Evolutionary conservation across 2,329 filamentous ascomycete genomes (phyloP).

Genomic region (Trichoderma harzianum): DNA sequence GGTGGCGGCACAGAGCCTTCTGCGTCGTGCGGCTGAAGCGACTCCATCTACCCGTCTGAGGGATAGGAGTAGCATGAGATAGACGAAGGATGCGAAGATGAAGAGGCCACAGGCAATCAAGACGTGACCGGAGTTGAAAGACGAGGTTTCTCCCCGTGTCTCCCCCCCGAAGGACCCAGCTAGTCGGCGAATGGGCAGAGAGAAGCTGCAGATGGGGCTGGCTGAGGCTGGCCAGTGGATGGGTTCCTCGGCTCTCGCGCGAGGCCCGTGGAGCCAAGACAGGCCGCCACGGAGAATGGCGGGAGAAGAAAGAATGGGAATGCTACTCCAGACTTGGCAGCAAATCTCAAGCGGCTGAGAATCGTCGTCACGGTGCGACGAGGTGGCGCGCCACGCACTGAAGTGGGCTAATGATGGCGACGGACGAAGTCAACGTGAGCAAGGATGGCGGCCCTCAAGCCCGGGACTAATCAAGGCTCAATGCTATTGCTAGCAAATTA

Average conservation of each 20-base stretch:
- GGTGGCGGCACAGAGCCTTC: conserved; percentile 16
- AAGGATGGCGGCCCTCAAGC: conserved; percentile 9
- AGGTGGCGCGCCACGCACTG: conserved; percentile 5
- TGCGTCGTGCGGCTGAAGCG: conserved; percentile 17
- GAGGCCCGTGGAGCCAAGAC: conserved; percentile 20
- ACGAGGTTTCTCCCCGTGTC: neutral
- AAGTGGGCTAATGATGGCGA: neutral
- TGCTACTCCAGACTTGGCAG: conserved; percentile 9
- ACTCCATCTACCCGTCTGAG: conserved; percentile 18
- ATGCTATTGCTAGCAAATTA: conserved; percentile 4
- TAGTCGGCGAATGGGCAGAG: conserved; percentile 8
- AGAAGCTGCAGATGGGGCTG: conserved; percentile 18
- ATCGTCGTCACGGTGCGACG: conserved; percentile 15
- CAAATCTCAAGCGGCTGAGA: conserved; percentile 9
- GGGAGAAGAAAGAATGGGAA: conserved; percentile 11
- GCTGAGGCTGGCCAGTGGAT: conserved; percentile 17
- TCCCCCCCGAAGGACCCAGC: neutral
- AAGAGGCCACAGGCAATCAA: neutral
- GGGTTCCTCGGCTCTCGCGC: conserved; percentile 20
- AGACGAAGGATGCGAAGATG: conserved; percentile 5
- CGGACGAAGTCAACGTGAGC: conserved; percentile 4
- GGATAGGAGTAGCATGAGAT: conserved; percentile 3
- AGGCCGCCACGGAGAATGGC: conserved; percentile 10
- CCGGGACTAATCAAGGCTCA: neutral
- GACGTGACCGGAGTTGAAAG: conserved; percentile 8